Conservation (phyloP, 805 yeast species). For the Cyberlindnera mycetangii region DNA sequence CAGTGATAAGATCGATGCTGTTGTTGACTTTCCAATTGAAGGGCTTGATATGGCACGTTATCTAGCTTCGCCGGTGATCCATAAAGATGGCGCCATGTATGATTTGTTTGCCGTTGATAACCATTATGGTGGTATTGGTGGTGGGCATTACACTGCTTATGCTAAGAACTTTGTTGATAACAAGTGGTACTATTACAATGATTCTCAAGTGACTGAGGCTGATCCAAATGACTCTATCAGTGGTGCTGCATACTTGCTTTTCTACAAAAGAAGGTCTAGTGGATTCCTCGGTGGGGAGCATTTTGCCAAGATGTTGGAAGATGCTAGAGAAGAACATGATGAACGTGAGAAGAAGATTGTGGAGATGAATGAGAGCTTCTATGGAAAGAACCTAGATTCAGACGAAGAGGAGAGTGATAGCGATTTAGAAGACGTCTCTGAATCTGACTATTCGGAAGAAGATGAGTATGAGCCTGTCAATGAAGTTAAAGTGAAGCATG, state of each 20-base stretch:
- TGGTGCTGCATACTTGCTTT: slow-evolving; percentile 83
- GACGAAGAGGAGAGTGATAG: slow-evolving; percentile 11
- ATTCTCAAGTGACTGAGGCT: slow-evolving; percentile 64
- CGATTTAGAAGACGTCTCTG: not conserved
- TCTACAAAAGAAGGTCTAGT: slow-evolving; percentile 58
- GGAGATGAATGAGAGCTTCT: slow-evolving; percentile 27
- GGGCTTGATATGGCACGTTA: slow-evolving; percentile 71
- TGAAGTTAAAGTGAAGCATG: slow-evolving; percentile 5
- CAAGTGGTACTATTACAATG: slow-evolving; percentile 90
- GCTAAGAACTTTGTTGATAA: slow-evolving; percentile 74
- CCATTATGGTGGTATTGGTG: slow-evolving; percentile 94
- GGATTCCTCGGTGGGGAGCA: slow-evolving; percentile 46
- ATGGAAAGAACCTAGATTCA: slow-evolving; percentile 25
- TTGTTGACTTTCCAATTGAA: slow-evolving; percentile 83
- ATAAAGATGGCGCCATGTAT: slow-evolving; percentile 45
- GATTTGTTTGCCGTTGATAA: slow-evolving; percentile 93
- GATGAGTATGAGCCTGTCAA: slow-evolving; percentile 10
- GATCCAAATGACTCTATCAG: slow-evolving; percentile 60
- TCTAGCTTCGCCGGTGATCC: slow-evolving; percentile 36
- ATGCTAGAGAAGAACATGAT: slow-evolving; percentile 38
- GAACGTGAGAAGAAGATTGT: slow-evolving; percentile 22
- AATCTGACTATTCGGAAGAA: slow-evolving; percentile 12
- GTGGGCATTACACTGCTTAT: slow-evolving; percentile 94
- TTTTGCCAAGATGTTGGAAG: slow-evolving; percentile 38
- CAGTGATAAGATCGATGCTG: slow-evolving; percentile 84